Evolutionary conservation across 306 rosid genomes (phyloP).

Genomic region (Comarum palustre): DNA sequence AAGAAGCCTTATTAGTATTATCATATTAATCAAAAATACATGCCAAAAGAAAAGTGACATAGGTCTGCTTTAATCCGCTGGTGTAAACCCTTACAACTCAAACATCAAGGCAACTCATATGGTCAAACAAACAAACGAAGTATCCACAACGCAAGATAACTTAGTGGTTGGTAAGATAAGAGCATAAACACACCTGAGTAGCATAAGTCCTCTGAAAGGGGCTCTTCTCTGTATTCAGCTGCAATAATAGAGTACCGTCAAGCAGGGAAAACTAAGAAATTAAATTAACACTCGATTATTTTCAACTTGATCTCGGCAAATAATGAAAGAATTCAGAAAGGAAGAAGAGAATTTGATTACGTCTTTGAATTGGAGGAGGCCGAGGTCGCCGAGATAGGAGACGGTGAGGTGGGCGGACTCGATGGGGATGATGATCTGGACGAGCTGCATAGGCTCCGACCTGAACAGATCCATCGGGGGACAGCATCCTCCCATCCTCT

Average conservation of each 20-base stretch:
- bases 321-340: background rate
- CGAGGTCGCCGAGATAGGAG: slow-evolving; percentile 94
- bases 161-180: slow-evolving; percentile 15
- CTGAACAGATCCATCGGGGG: slow-evolving; percentile 98
- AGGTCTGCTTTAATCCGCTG: background rate
- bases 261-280: slow-evolving; percentile 12
- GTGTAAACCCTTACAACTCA: background rate
- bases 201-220: slow-evolving; percentile 99
- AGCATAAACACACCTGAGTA: slow-evolving; percentile 61
- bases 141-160: background rate
- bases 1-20: background rate
- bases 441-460: slow-evolving; percentile 96
- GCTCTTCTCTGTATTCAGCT: slow-evolving; percentile 95
- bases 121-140: background rate
- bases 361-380: slow-evolving; percentile 90
- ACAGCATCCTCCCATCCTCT: slow-evolving; percentile 74
- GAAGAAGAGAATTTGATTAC: slow-evolving; percentile 17
- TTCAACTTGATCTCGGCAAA: background rate
- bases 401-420: slow-evolving; percentile 87
- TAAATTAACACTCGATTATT: no score
- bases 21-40: background rate
- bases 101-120: no score
- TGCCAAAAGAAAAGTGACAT: background rate
- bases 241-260: slow-evolving; percentile 36
- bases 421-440: slow-evolving; percentile 93